These are phyloP conservation scores for Chloranthus sessilifolius DNA, from an alignment of 164 flowering plant species.

Conservation along the genomic window DNA sequence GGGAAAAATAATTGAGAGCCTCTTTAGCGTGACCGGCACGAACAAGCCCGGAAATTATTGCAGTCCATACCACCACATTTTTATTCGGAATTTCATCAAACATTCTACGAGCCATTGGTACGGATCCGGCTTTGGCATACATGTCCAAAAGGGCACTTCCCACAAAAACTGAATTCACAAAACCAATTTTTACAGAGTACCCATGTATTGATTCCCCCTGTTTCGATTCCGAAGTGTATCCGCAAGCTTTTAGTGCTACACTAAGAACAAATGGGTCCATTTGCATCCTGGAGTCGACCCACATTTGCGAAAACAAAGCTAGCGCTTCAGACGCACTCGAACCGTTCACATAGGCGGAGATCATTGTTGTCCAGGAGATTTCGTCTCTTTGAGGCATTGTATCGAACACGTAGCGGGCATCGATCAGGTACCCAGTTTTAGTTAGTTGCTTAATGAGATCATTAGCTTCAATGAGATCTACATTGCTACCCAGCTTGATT, in stretches of 20 bases:
- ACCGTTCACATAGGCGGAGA: conserved; percentile 55
- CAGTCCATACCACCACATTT: conserved; percentile 87
- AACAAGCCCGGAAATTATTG: conserved; percentile 75
- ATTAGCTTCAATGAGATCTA: conserved; percentile 33
- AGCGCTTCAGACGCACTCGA: conserved; percentile 43
- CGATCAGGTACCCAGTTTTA: conserved; percentile 31
- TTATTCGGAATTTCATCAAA: conserved; percentile 70
- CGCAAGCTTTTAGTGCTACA: conserved; percentile 72
- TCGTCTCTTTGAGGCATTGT: conserved; percentile 65
- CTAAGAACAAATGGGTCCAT: conserved; percentile 66
- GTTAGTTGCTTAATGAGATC: conserved; percentile 33
- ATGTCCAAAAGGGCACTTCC: conserved; percentile 79
- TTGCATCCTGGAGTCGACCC: conserved; percentile 30
- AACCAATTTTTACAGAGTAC: conserved; percentile 51
- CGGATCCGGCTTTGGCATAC: conserved; percentile 50
- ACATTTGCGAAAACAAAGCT: conserved; percentile 45
- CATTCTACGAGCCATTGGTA: conserved; percentile 39
- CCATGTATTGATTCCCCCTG: conserved; percentile 60
- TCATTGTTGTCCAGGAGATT: conserved; percentile 68
- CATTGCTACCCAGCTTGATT: conserved; percentile 10
- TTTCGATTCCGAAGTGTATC: conserved; percentile 23
- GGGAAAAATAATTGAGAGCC: conserved; percentile 45
- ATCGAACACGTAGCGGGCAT: conserved; percentile 71
- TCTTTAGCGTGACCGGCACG: conserved; percentile 39
- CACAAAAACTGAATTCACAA: conserved; percentile 68